Conservation (phyloP, 1,284 basidiomycete species). For the Ustilago xerochloae region DNA sequence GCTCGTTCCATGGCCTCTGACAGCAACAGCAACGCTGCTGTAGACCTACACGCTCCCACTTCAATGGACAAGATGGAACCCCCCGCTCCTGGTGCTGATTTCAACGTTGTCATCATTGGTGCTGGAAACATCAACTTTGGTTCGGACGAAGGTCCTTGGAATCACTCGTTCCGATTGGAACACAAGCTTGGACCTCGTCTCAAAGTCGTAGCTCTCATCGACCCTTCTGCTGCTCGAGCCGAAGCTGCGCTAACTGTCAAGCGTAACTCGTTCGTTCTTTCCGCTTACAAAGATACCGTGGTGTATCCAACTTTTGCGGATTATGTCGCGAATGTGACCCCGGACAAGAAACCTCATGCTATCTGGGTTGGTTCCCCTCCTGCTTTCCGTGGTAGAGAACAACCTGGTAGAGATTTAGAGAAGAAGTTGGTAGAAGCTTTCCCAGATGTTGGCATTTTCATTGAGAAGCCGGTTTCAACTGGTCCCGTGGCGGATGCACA, state of each 20-base stretch:
- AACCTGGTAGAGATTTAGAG: conserved; percentile 83
- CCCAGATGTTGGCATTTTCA: conserved; percentile 79
- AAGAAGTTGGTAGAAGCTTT: conserved; percentile 87
- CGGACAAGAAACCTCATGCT: conserved; percentile 72
- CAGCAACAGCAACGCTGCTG: conserved; percentile 9
- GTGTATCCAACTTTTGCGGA: conserved; percentile 89
- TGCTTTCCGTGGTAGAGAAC: conserved; percentile 77
- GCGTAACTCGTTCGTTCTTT: conserved; percentile 90
- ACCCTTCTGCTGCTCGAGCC: conserved; percentile 86
- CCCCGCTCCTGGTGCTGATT: conserved; percentile 65
- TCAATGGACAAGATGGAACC: conserved; percentile 67
- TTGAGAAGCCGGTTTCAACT: conserved; percentile 94
- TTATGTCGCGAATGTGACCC: conserved; percentile 77
- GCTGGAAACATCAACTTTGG: conserved; percentile 66
- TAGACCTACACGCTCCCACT: conserved; percentile 60
- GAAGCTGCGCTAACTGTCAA: conserved; percentile 85
- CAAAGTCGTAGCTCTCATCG: conserved; percentile 93
- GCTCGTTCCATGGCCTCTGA: conserved; percentile 24
- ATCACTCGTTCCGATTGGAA: conserved; percentile 67
- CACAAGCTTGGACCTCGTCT: conserved; percentile 92
- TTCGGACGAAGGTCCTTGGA: conserved; percentile 68
- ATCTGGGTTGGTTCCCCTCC: conserved; percentile 92
- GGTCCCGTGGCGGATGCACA: conserved; percentile 74
- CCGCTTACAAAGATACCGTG: conserved; percentile 90
- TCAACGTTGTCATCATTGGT: conserved; percentile 67